Evolutionary conservation across 164 flowering plant species (phyloP).

Genomic region (Akebia trifoliata): DNA sequence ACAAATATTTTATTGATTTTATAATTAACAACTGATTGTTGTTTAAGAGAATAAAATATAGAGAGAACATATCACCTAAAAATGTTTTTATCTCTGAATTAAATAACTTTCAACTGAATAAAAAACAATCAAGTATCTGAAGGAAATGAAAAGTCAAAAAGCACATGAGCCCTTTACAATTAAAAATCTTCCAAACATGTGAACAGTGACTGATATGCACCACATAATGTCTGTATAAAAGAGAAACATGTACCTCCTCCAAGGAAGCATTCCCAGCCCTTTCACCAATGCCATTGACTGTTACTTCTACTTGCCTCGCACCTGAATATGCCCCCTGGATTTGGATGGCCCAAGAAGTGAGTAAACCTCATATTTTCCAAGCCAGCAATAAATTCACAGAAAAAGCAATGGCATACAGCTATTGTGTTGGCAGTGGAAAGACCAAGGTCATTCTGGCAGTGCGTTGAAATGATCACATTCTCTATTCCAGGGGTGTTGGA

Average conservation of each 20-base stretch:
- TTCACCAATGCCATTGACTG: slow-evolving; percentile 97
- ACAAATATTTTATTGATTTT: no score
- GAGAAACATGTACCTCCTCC: slow-evolving; percentile 62
- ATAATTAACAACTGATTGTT: no score
- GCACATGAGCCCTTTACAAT: no score
- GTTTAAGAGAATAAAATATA: no score
- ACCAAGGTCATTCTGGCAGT: slow-evolving; percentile 98
- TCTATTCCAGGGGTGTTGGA: slow-evolving; percentile 87
- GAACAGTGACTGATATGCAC: no score
- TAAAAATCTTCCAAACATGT: no score
- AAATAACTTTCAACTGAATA: no score
- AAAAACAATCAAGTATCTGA: no score
- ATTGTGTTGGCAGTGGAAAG: slow-evolving; percentile 92
- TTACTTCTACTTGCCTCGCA: slow-evolving; percentile 90
- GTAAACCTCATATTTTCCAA: slow-evolving; percentile 4
- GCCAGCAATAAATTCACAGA: background rate
- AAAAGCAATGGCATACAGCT: slow-evolving; percentile 42
- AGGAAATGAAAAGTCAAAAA: no score
- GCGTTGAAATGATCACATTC: slow-evolving; percentile 89
- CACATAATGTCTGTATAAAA: no score
- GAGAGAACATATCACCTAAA: no score
- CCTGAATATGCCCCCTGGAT: slow-evolving; percentile 86
- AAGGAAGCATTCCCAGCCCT: slow-evolving; percentile 99
- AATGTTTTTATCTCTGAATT: no score
- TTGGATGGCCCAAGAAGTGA: slow-evolving; percentile 19